Base-by-base conservation (phyloP, 345 rosid genomes). In the Hypericum androsaemum region DNA sequence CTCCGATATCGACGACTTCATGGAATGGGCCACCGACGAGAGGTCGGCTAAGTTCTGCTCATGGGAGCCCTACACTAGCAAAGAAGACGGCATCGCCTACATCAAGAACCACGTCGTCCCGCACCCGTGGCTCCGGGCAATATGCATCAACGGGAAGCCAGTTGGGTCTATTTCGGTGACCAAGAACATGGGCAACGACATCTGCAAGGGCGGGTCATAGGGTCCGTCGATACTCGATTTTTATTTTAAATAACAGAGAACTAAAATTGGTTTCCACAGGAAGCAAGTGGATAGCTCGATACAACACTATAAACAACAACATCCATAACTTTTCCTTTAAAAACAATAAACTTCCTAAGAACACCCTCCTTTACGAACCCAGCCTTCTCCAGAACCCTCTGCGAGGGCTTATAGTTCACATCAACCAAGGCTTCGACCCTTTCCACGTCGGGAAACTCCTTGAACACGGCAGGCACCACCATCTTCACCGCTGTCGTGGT, bases 111-210 rank as follows among this genome's bases (percentile, higher is more conserved):
- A 8, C 0, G 65, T 69, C 22, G 8, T 67, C 6, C 59, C 68
- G 37, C 97, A 83, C 47, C 87, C 95, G 22, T 83, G 80, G 80
- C 58, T 59, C 47, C 64, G 48, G 62, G 92, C 95, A 5, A 80
- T 89, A 6, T 83, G 89, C 70, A 42, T 81, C 5, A 58, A 71
- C 35, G 54, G 65, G 59, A 64, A 60, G 60, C 76, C 87, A 0
- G 67, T 79, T 10, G 87, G 89, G 13, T 50, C 75, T 0, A 70
- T 88, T 46, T 73, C 76, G 0, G 82, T 79, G 54, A 71, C 80
- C 0, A 60, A 66, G 15, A 77, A 79, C 5, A 50, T 59, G 10
- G 79, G 70, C 7, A 6, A 7, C 5, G 84, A 74, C 47, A 41
- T 15, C 2, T 76, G 78, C 48, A 66, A 82, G 57, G 80, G 78